These are phyloP conservation scores for Viridothelium virens DNA, from an alignment of 495 filamentous ascomycete genomes.

Conservation along the genomic window DNA sequence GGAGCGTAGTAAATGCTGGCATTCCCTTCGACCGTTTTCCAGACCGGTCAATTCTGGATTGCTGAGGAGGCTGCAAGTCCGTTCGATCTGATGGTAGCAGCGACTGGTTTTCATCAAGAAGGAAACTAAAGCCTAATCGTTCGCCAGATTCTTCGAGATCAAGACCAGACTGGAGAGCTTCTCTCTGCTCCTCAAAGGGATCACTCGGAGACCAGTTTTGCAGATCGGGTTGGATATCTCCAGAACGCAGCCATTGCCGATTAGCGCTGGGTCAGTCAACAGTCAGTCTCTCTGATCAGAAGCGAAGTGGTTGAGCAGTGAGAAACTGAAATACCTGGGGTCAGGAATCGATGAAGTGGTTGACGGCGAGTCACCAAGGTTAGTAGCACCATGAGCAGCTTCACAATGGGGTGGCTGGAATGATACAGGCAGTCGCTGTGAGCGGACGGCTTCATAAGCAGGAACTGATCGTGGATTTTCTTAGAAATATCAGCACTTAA, in stretches of 20 bases:
- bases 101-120: constrained; percentile 45
- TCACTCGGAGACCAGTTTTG: constrained; percentile 20
- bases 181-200: neutral
- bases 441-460: neutral
- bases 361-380: constrained; percentile 5
- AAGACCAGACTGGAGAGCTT: neutral
- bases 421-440: neutral
- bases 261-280: neutral
- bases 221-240: constrained; percentile 23
- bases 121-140: constrained; percentile 59
- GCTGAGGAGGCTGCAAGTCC: constrained; percentile 3
- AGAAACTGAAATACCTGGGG: neutral
- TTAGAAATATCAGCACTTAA: neutral
- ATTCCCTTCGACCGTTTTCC: constrained; percentile 14
- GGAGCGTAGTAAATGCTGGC: constrained; percentile 35
- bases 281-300: no score
- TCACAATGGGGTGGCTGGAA: neutral
- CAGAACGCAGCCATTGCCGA: constrained; percentile 25
- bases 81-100: constrained; percentile 11
- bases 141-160: constrained; percentile 20
- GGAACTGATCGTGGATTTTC: neutral
- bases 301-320: neutral
- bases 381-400: neutral
- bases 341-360: neutral
- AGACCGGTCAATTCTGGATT: constrained; percentile 19